A percentile compares a stretch with the other conserved stretches of the same genome.
These are phyloP conservation scores for Yamadazyma sp. DNA, from an alignment of 805 yeast species.

Conservation along the genomic window DNA sequence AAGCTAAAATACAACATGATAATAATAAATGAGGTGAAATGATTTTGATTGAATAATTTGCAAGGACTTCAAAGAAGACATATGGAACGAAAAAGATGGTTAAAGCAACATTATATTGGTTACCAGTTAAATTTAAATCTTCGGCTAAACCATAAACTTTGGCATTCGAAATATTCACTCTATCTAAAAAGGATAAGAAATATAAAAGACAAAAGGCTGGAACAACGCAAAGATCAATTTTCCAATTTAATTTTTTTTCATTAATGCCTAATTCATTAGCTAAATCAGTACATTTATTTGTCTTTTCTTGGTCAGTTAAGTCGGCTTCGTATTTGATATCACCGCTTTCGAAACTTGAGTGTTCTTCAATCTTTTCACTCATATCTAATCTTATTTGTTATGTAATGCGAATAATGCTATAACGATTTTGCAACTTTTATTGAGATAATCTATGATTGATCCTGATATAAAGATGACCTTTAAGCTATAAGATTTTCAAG, in stretches of 20 bases:
- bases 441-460: no score
- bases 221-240: slow-evolving; percentile 65
- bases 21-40: slow-evolving; percentile 67
- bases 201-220: slow-evolving; percentile 77
- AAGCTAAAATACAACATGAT: slow-evolving; percentile 53
- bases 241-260: slow-evolving; percentile 55
- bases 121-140: slow-evolving; percentile 53
- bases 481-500: no score
- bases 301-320: slow-evolving; percentile 5
- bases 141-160: slow-evolving; percentile 63
- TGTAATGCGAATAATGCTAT: background rate
- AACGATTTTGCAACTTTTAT: no score
- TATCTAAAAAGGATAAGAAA: slow-evolving; percentile 72
- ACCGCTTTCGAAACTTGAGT: slow-evolving; percentile 5
- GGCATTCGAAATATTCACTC: slow-evolving; percentile 83
- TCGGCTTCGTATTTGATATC: slow-evolving; percentile 1
- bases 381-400: background rate
- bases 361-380: background rate
- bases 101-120: slow-evolving; percentile 61
- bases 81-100: slow-evolving; percentile 74
- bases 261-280: slow-evolving; percentile 41
- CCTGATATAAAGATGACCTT: no score
- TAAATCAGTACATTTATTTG: slow-evolving; percentile 4
- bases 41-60: slow-evolving; percentile 58
- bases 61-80: slow-evolving; percentile 58